Conservation (phyloP, 1,284 basidiomycete genomes). For the Cutaneotrichosporon mucoides region DNA sequence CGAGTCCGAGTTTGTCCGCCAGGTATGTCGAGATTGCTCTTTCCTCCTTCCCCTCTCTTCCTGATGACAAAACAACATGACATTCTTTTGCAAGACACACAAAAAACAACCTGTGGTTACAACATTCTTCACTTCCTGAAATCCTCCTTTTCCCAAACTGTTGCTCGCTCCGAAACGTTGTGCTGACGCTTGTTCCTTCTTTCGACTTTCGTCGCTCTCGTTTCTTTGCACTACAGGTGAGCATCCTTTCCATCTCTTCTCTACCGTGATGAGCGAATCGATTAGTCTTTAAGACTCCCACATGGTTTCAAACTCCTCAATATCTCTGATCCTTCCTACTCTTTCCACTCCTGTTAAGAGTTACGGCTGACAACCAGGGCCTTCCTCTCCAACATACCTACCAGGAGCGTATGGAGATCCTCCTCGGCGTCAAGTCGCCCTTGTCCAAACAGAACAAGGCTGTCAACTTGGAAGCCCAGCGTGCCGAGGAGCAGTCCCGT, state of each 20-base stretch:
- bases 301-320: constrained; percentile 46
- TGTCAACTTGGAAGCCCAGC: constrained; percentile 2
- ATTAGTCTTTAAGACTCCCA: constrained; percentile 51
- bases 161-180: neutral
- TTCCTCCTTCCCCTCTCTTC: neutral
- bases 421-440: constrained; percentile 30
- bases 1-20: constrained; percentile 41
- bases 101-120: constrained; percentile 38
- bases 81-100: constrained; percentile 49
- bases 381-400: constrained; percentile 43
- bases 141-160: neutral
- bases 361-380: constrained; percentile 27
- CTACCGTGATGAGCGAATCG: constrained; percentile 45
- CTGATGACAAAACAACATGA: constrained; percentile 47
- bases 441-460: constrained; percentile 21
- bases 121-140: constrained; percentile 51
- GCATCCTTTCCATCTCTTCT: constrained; percentile 15
- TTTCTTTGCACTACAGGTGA: constrained; percentile 35
- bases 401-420: constrained; percentile 42
- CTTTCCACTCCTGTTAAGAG: neutral
- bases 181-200: constrained; percentile 23
- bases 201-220: neutral
- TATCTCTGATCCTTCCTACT: constrained; percentile 39
- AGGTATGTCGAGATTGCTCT: constrained; percentile 33
- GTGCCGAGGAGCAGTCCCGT: constrained; percentile 18